Percentiles rank a stretch among this genome's conserved stretches.
Conservation (phyloP, 345 rosid genomes). For the Linum tenue region DNA sequence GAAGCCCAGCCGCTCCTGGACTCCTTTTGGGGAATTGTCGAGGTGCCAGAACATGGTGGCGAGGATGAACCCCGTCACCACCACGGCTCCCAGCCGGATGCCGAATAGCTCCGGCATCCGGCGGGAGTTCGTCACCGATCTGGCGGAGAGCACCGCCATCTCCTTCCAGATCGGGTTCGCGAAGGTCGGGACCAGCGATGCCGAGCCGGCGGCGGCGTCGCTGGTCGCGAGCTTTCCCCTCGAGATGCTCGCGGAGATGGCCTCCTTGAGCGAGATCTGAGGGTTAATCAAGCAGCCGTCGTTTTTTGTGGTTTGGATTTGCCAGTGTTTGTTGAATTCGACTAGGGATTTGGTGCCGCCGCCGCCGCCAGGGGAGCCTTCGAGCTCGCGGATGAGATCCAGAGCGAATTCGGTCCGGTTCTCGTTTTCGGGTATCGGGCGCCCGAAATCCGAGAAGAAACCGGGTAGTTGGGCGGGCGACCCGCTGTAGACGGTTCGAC, state of each 20-base stretch:
- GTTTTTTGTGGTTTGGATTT: neutral
- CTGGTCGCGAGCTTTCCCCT: conserved; percentile 52
- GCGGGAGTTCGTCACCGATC: conserved; percentile 54
- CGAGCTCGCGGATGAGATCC: neutral
- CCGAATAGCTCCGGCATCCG: conserved; percentile 82
- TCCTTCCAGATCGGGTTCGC: conserved; percentile 84
- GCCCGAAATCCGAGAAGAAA: conserved; percentile 3
- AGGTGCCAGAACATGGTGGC: conserved; percentile 49
- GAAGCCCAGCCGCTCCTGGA: conserved; percentile 77
- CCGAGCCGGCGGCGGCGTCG: conserved; percentile 15
- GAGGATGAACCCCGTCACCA: conserved; percentile 78
- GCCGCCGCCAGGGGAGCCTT: neutral
- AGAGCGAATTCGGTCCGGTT: conserved; percentile 2
- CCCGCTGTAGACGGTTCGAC: conserved; percentile 4
- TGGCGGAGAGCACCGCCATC: conserved; percentile 55
- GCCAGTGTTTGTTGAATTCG: neutral
- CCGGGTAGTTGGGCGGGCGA: neutral
- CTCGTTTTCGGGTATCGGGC: neutral
- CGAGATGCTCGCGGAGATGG: neutral
- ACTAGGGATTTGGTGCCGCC: conserved; percentile 1
- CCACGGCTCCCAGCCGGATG: conserved; percentile 56
- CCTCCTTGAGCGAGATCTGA: neutral
- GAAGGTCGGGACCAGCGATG: conserved; percentile 67
- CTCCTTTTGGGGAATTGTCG: conserved; percentile 72
- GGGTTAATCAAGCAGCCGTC: neutral